These are phyloP conservation scores for Cymbomonas tetramitiformis DNA, from an alignment of 139 green algal species.

Conservation along the genomic window DNA sequence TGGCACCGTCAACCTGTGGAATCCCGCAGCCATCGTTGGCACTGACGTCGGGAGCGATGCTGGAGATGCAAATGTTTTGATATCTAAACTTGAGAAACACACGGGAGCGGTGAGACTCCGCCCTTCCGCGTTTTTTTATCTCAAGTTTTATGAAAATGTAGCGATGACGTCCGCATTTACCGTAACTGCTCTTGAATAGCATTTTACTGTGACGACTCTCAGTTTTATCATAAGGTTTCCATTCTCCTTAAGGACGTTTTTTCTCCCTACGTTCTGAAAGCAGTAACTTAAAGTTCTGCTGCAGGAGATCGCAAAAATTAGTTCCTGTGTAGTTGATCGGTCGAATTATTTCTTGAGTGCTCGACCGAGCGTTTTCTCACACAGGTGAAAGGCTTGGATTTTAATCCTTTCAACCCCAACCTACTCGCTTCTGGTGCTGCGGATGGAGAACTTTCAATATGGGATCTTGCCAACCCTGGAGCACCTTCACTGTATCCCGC, in stretches of 20 bases:
- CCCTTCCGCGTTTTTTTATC: too few relatives aligned
- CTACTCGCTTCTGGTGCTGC: conserved; percentile 74
- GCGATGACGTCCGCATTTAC: too few relatives aligned
- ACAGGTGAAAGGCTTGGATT: conserved; percentile 87
- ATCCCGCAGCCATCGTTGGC: conserved; percentile 53
- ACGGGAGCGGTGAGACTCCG: conserved; percentile 44
- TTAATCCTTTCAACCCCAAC: conserved; percentile 79
- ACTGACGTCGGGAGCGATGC: conserved; percentile 15
- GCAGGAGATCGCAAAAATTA: too few relatives aligned
- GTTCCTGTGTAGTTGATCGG: too few relatives aligned
- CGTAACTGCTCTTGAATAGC: too few relatives aligned
- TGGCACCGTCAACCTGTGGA: conserved; percentile 77
- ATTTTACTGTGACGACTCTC: too few relatives aligned
- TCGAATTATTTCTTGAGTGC: background rate
- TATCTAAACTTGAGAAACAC: conserved; percentile 70
- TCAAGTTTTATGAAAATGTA: too few relatives aligned
- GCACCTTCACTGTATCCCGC: conserved; percentile 49
- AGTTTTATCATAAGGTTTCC: too few relatives aligned
- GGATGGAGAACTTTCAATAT: conserved; percentile 88
- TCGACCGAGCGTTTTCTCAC: background rate
- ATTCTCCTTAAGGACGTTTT: too few relatives aligned
- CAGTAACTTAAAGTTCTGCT: too few relatives aligned
- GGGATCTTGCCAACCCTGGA: conserved; percentile 71
- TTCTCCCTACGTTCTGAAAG: too few relatives aligned
- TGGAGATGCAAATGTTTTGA: conserved; percentile 17